phyloP scores from a whole-genome alignment of 805 yeast genomes.

The Hanseniaspora valbyensis region DNA sequence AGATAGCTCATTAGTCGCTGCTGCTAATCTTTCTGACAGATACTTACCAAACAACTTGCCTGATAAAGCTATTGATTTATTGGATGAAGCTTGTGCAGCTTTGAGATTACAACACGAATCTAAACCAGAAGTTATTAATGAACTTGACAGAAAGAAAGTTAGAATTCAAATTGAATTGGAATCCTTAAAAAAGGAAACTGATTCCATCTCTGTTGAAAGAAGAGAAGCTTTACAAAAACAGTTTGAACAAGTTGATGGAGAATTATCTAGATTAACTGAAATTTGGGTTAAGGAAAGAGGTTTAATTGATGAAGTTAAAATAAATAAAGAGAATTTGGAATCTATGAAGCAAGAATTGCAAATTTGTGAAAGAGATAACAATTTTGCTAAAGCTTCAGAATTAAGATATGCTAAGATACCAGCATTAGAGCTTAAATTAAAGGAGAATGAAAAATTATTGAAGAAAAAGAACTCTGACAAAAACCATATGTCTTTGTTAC shows the following conservation, averaged over 20 bases:
- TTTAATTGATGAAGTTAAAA: constrained; percentile 62
- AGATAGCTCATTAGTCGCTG: constrained; percentile 86
- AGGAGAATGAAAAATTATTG: constrained; percentile 22
- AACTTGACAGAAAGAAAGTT: constrained; percentile 78
- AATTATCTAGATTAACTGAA: constrained; percentile 58
- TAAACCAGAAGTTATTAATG: constrained; percentile 88
- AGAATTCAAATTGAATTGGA: constrained; percentile 92
- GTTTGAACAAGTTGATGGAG: constrained; percentile 49
- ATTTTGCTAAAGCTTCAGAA: constrained; percentile 80
- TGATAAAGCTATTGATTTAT: constrained; percentile 91
- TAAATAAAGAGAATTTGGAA: no score
- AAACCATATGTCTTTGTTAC: constrained; percentile 32
- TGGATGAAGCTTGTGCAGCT: constrained; percentile 96
- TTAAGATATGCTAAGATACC: constrained; percentile 84
- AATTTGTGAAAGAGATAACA: constrained; percentile 69
- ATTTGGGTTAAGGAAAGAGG: constrained; percentile 79
- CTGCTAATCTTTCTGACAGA: constrained; percentile 80
- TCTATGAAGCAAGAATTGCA: constrained; percentile 75
- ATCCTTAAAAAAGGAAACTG: constrained; percentile 85
- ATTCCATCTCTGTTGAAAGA: constrained; percentile 69
- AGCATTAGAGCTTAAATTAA: constrained; percentile 44
- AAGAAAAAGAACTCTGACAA: constrained; percentile 29
- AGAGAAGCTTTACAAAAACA: constrained; percentile 62
- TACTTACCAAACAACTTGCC: constrained; percentile 89
- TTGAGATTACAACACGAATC: constrained; percentile 91